These are phyloP conservation scores for Leccinum disarticulatum DNA, from an alignment of 768 basidiomycete species.

Conservation along the genomic window DNA sequence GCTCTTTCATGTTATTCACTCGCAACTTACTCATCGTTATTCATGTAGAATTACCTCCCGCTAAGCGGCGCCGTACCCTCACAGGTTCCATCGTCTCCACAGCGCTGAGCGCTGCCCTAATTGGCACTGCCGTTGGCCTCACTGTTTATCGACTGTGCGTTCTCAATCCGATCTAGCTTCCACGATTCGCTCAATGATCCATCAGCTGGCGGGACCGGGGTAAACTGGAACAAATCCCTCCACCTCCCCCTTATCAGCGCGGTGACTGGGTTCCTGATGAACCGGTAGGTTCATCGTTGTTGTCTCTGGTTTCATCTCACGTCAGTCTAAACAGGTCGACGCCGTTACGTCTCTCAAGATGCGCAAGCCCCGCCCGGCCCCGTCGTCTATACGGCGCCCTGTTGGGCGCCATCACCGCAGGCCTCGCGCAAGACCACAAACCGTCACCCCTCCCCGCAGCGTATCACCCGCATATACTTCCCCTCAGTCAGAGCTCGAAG, in stretches of 20 bases:
- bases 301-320: slow-evolving; percentile 14
- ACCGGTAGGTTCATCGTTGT: slow-evolving; percentile 25
- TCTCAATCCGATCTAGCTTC: not conserved
- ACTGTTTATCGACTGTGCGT: slow-evolving; percentile 86
- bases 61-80: slow-evolving; percentile 78
- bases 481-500: slow-evolving; percentile 45
- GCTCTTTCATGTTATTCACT: slow-evolving; percentile 26
- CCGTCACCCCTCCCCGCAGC: slow-evolving; percentile 29
- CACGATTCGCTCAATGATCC: slow-evolving; percentile 2
- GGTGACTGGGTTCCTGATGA: slow-evolving; percentile 53
- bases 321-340: slow-evolving; percentile 32
- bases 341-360: slow-evolving; percentile 39
- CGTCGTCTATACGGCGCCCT: slow-evolving; percentile 35
- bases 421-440: slow-evolving; percentile 25
- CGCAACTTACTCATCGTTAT: slow-evolving; percentile 45
- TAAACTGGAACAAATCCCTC: slow-evolving; percentile 46
- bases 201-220: slow-evolving; percentile 78
- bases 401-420: slow-evolving; percentile 38
- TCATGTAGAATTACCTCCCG: slow-evolving; percentile 70
- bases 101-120: slow-evolving; percentile 81
- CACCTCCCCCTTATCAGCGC: slow-evolving; percentile 67
- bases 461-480: slow-evolving; percentile 30
- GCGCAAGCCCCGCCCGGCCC: slow-evolving; percentile 37
- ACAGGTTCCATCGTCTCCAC: slow-evolving; percentile 83
- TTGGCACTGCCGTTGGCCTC: slow-evolving; percentile 83